Evolutionary conservation across 305 asterid species (phyloP), one percentile per base, ranked within the genome.

Genomic region (Solanum hybrid): DNA sequence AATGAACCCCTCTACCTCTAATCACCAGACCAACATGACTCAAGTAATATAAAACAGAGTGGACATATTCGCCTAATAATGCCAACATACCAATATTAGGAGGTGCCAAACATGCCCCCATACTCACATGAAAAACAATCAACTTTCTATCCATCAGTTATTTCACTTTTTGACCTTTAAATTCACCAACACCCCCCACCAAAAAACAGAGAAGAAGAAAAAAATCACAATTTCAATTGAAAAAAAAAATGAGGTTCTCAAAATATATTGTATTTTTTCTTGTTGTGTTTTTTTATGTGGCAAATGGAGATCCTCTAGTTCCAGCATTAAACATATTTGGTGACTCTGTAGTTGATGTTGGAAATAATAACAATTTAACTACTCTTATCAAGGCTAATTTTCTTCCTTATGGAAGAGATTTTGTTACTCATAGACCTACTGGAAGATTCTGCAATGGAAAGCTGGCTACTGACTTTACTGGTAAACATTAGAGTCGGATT

Each of bases 391-490:
- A 96, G 89, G 97, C 98, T 5, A 95, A 95, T 91, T 97, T 97
- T 87, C 98, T 89, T 57, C 98, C 99, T 90, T 96, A 95, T 37
- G 99, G 98, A 29, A 93, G 99, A 91, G 98, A 96, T 84, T 97
- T 93, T 34, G 88, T 92, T 89, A 89, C 93, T 14, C 98, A 95
- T 67, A 89, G 8, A 89, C 97, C 99, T 18, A 97, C 98, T 2
- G 98, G 99, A 87, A 95, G 98, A 92, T 97, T 97, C 92, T 94
- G 95, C 93, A 96, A 96, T 42, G 98, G 98, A 28, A 97, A 96
- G 89, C 95, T 97, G 40, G 98, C 99, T 88, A 95, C 95, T 0
- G 99, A 97, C 74, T 97, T 92, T 93, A 94, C 95, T n/a, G 98
- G 99, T 97, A 95, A 78, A 0, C 4, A 9, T 13, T 5, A 36